Conservation (phyloP, 2,329 filamentous ascomycete genomes). For the Sporothrix schenckii region DNA sequence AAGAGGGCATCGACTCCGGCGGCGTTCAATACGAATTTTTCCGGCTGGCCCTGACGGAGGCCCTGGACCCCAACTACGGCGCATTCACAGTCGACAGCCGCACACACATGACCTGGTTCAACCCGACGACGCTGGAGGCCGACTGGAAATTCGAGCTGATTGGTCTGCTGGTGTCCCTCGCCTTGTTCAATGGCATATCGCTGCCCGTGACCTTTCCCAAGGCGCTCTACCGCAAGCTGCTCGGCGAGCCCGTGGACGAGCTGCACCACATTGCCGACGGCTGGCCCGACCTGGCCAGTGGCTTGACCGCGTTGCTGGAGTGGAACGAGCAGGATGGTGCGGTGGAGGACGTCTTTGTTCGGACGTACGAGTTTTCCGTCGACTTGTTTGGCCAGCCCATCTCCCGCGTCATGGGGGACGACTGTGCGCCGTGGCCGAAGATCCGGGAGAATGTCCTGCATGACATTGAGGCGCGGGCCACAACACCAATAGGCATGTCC, state of each 20-base stretch:
- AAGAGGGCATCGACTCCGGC: constrained; percentile 89
- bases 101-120: constrained; percentile 85
- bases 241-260: constrained; percentile 68
- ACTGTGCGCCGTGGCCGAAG: constrained; percentile 57
- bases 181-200: constrained; percentile 90
- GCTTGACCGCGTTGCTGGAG: constrained; percentile 70
- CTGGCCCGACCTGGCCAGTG: constrained; percentile 79
- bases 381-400: constrained; percentile 60
- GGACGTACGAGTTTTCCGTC: constrained; percentile 84
- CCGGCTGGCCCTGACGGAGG: constrained; percentile 76
- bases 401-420: constrained; percentile 57
- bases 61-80: constrained; percentile 75
- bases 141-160: constrained; percentile 89
- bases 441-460: constrained; percentile 43
- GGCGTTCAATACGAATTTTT: constrained; percentile 98
- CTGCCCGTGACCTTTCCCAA: constrained; percentile 86
- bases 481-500: background rate
- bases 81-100: constrained; percentile 77
- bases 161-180: constrained; percentile 83
- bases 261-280: constrained; percentile 80
- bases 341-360: constrained; percentile 78
- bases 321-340: constrained; percentile 76
- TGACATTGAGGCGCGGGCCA: constrained; percentile 13
- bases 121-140: constrained; percentile 77
- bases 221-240: constrained; percentile 78